Percentiles rank a stretch among this genome's conserved stretches.
These are phyloP conservation scores for Puccinia coronata DNA, from an alignment of 1,284 basidiomycete genomes.

Conservation along the genomic window DNA sequence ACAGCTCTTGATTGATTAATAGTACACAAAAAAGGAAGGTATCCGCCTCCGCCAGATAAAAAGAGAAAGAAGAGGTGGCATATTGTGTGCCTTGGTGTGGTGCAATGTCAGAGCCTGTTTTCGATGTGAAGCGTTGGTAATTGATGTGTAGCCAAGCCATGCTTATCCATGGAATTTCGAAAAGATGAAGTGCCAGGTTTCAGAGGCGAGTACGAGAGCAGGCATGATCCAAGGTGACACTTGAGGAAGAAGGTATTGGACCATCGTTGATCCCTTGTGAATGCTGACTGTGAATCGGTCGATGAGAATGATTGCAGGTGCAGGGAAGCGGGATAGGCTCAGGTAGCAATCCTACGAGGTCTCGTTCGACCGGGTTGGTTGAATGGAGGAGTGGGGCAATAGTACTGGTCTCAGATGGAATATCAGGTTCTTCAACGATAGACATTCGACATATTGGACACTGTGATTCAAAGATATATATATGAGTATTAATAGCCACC, in stretches of 20 bases:
- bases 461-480: conserved; percentile 60
- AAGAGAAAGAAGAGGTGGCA: neutral
- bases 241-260: conserved; percentile 19
- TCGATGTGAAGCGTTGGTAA: neutral
- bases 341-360: neutral
- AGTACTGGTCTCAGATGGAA: neutral
- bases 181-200: neutral
- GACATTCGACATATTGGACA: conserved; percentile 71
- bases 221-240: conserved; percentile 15
- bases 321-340: neutral
- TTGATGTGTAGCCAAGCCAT: neutral
- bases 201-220: conserved; percentile 16
- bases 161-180: neutral
- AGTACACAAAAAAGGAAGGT: neutral
- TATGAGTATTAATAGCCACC: neutral
- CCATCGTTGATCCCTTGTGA: neutral
- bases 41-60: neutral
- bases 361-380: neutral
- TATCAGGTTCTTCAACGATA: conserved; percentile 22
- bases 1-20: neutral
- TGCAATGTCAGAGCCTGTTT: neutral
- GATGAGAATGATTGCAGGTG: neutral
- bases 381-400: neutral
- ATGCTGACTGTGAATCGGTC: neutral
- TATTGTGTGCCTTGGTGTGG: neutral